Base-by-base conservation (phyloP, 176 grass and related monocot species). In the Carex kokanica region DNA sequence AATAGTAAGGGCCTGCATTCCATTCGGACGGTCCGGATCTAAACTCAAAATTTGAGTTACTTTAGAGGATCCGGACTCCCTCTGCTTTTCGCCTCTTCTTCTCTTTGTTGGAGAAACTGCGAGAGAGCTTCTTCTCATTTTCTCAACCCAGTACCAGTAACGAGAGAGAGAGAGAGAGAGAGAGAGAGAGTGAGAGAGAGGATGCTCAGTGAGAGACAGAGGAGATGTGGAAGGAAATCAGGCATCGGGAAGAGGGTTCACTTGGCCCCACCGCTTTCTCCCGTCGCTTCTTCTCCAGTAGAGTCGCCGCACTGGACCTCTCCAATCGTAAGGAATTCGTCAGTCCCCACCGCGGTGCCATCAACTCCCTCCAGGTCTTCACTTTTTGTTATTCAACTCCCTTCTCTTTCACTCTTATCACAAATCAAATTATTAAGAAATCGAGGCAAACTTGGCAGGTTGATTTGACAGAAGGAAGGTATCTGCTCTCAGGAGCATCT, bases 391-490 rank as follows among this genome's bases (percentile, higher is more conserved):
- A 12, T 36, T 80, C 40, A 13, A 63, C 15, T 54, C 3, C 2
- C 29, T 12, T 9, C 20, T 65, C 6, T 40, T 14, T 36, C 45
- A 32, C 52, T 1, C 2, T 40, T 57, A 29, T 79, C 52, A 68
- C 52, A 68, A 6, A 43, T 47, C 9, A 49, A 49, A 49, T 49
- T 49, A 49, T 11, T 49, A 47, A 47, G 8, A 10, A 8, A 47
- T 47, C 9, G 10, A 49, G 45, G 10, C 45, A 12, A 49, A 49
- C 9, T 49, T 2, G 70, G 62, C 85, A 97, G 90, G 82, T 95
- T 88, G 92, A 98, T 87, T 88, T 91, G 87, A 91, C 92, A 88
- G 95, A 98, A 83, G 84, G 84, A 45, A 85, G 92, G 73, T 98
- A 98, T 86, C 86, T 98, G 43, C 90, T 98, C 53, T 91, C 95